These are phyloP conservation scores for Mycena rebaudengoi DNA, from an alignment of 768 basidiomycete species.

Conservation along the genomic window DNA sequence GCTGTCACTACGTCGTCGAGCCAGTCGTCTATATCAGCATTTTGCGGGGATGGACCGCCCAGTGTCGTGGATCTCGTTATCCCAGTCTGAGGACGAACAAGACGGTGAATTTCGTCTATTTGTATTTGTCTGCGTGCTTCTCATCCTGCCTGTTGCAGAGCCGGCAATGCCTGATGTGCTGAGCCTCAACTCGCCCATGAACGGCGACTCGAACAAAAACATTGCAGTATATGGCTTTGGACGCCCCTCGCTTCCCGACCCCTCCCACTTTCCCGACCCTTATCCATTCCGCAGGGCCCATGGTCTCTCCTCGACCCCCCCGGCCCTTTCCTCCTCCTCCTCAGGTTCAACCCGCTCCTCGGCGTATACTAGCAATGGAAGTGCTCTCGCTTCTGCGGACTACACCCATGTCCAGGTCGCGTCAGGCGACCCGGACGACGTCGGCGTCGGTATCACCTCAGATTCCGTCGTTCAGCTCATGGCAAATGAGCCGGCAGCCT, in stretches of 20 bases:
- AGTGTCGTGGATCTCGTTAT: too few species aligned
- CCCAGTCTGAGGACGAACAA: too few species aligned
- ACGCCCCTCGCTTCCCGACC: constrained; percentile 61
- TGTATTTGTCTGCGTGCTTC: too few species aligned
- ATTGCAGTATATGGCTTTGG: constrained; percentile 38
- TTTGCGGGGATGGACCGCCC: too few species aligned
- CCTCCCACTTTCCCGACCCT: constrained; percentile 75
- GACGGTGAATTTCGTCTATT: too few species aligned
- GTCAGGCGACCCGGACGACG: constrained; percentile 67
- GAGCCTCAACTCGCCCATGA: constrained; percentile 44
- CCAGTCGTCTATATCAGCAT: too few species aligned
- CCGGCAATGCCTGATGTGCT: too few species aligned
- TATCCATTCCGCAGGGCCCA: constrained; percentile 68
- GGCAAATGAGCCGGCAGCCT: constrained; percentile 57
- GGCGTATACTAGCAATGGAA: constrained; percentile 79
- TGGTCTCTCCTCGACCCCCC: constrained; percentile 53
- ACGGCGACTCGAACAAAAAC: constrained; percentile 52
- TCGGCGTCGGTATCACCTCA: constrained; percentile 63
- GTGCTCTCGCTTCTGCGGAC: constrained; percentile 67
- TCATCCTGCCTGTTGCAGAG: too few species aligned
- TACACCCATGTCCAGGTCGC: constrained; percentile 73
- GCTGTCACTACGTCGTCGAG: too few species aligned
- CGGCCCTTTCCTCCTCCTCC: constrained; percentile 77
- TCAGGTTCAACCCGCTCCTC: constrained; percentile 79
- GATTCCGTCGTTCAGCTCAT: constrained; percentile 73